These are phyloP conservation scores for Margaritispora aquatica DNA, from an alignment of 495 filamentous ascomycete genomes.

Conservation along the genomic window DNA sequence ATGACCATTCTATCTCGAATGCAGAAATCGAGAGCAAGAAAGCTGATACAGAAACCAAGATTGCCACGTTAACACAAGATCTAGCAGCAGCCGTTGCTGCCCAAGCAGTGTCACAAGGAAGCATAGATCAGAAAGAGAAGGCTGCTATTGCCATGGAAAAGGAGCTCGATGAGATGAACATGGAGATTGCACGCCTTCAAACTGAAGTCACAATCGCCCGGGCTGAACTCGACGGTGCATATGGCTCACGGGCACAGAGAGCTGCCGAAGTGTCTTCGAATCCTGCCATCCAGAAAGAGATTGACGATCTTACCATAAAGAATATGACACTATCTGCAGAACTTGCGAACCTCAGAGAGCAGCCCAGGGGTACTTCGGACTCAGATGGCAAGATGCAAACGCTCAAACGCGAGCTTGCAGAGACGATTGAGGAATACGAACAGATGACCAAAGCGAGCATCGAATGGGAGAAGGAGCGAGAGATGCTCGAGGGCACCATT, in stretches of 20 bases:
- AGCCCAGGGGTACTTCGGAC: slow-evolving; percentile 43
- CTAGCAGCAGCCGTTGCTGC: slow-evolving; percentile 31
- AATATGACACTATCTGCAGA: slow-evolving; percentile 56
- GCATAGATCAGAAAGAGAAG: slow-evolving; percentile 15
- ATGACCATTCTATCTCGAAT: slow-evolving; percentile 25
- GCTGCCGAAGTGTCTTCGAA: slow-evolving; percentile 68
- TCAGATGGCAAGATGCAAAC: slow-evolving; percentile 51
- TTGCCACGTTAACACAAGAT: slow-evolving; percentile 29
- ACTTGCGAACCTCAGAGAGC: slow-evolving; percentile 45
- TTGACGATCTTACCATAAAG: slow-evolving; percentile 54
- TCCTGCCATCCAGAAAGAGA: slow-evolving; percentile 58
- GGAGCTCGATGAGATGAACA: slow-evolving; percentile 70
- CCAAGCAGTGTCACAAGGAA: slow-evolving; percentile 23
- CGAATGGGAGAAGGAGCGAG: slow-evolving; percentile 79
- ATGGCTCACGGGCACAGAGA: slow-evolving; percentile 70
- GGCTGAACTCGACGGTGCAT: slow-evolving; percentile 92
- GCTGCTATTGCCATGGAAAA: slow-evolving; percentile 35
- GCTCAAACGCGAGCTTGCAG: slow-evolving; percentile 56
- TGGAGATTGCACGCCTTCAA: slow-evolving; percentile 76
- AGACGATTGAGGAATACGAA: slow-evolving; percentile 80
- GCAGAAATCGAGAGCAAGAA: slow-evolving; percentile 24
- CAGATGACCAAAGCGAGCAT: slow-evolving; percentile 80
- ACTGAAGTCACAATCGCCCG: slow-evolving; percentile 89
- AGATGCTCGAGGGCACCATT: slow-evolving; percentile 66
- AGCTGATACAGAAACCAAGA: slow-evolving; percentile 26